Evolutionary conservation across 192 early-diverging fungal genomes (phyloP), one percentile per base, ranked within the genome.

Genomic region (Paraglomus occultum): DNA sequence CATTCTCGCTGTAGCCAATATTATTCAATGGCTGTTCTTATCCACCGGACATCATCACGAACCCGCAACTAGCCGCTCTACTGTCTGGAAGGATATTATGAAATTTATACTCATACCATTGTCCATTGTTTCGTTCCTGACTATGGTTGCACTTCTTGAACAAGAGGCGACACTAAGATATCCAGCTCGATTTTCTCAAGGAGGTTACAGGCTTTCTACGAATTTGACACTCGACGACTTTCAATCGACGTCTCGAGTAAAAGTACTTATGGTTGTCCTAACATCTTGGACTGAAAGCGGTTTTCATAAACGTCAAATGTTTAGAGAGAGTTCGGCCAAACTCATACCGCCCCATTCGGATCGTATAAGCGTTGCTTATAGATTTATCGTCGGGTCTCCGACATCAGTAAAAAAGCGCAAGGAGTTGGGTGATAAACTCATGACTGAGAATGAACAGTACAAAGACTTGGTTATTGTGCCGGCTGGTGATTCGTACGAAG

Each of bases 241-340:
- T 63, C 71, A 70, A 39, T 60, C 71, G 45, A 44, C 64, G 14
- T 69, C 78, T 15, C 55, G 82, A 15, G 73, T 78, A 8, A 80
- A 80, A 49, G 71, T 87, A 40, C 71, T 87, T 73, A 78, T 87
- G 42, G 39, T 87, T 46, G 74, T 87, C 46, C 39, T 84, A 45
- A 82, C 85, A 1, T 82, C 85, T 3, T 87, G 85, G 85, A 82
- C 85, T 22, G 80, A 81, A 47, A 83, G 77, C 17, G 75, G 77
- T 61, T 74, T 74, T 61, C 52, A 72, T 38, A 84, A 87, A 53
- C 73, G 85, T 7, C 70, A 79, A 42, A 55, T 43, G 0, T 78
- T 83, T 18, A 77, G 85, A 70, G 80, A 84, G 11, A 83, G 81
- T 0, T 77, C 83, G 0, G 48, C 82, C 43, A 72, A 74, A 54